Percentiles rank a stretch among this genome's conserved stretches.
Evolutionary conservation across 805 yeast species (phyloP).

Genomic region (Candida ponderosae): DNA sequence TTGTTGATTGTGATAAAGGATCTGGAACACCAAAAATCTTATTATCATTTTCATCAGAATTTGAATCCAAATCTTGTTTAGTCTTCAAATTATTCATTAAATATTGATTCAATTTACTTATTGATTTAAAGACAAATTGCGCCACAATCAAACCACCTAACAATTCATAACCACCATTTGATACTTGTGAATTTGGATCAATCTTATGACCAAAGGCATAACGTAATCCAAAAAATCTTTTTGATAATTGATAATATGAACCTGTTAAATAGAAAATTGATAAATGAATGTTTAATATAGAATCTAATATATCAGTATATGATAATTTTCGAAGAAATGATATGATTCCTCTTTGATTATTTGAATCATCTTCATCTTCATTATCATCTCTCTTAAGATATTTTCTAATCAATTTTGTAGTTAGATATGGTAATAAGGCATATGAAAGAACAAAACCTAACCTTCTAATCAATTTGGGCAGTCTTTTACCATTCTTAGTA

Average conservation of each 20-base stretch:
- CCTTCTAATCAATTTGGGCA: constrained; percentile 40
- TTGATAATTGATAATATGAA: constrained; percentile 68
- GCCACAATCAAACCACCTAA: constrained; percentile 56
- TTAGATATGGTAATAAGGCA: constrained; percentile 53
- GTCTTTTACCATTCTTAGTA: constrained; percentile 36
- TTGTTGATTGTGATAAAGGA: neutral
- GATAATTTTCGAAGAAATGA: constrained; percentile 20
- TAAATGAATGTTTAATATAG: constrained; percentile 59
- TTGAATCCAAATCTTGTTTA: constrained; percentile 7
- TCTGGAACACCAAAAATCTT: constrained; percentile 6
- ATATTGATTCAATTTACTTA: constrained; percentile 4
- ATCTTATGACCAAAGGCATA: constrained; percentile 68
- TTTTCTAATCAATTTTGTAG: constrained; percentile 22
- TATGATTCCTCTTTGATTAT: constrained; percentile 8
- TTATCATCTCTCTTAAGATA: constrained; percentile 4
- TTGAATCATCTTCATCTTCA: constrained; percentile 12
- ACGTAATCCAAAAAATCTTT: constrained; percentile 71
- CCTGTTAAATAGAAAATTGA: constrained; percentile 83
- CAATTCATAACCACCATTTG: constrained; percentile 61
- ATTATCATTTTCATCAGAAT: constrained; percentile 6
- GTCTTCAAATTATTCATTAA: neutral
- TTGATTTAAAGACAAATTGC: constrained; percentile 40
- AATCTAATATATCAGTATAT: constrained; percentile 40
- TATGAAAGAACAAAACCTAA: constrained; percentile 53
- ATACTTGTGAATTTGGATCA: constrained; percentile 29